Evolutionary conservation across 768 basidiomycete genomes (phyloP).

Genomic region (Lactifluus pinguis): DNA sequence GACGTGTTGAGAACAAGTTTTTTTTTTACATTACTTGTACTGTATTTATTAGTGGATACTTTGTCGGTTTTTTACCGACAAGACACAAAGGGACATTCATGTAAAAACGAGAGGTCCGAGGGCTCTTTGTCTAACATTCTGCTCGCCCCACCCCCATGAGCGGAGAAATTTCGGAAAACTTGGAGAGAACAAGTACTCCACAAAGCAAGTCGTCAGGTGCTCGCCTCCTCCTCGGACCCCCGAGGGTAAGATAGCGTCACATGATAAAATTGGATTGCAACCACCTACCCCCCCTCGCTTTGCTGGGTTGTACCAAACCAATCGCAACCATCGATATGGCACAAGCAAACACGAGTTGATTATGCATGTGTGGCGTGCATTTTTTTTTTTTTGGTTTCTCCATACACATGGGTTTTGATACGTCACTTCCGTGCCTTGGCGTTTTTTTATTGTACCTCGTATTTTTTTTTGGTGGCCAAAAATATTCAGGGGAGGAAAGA

Average conservation of each 20-base stretch:
- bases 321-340: too few relatives aligned
- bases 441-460: not conserved
- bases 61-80: not conserved
- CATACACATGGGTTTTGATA: too few relatives aligned
- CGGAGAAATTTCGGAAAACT: not conserved
- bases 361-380: too few relatives aligned
- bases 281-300: too few relatives aligned
- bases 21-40: not conserved
- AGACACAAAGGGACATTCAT: not conserved
- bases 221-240: not conserved
- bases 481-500: not conserved
- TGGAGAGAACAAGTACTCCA: not conserved
- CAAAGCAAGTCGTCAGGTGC: too few relatives aligned
- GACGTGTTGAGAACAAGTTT: too few relatives aligned
- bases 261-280: not conserved
- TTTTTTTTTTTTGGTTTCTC: too few relatives aligned
- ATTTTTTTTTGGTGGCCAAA: not conserved
- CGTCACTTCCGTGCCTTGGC: too few relatives aligned
- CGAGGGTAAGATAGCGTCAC: not conserved
- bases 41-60: too few relatives aligned
- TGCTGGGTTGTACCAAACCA: too few relatives aligned
- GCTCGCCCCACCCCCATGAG: not conserved
- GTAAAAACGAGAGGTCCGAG: not conserved
- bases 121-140: not conserved
- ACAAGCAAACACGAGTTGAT: too few relatives aligned